These are phyloP conservation scores for Cicer arietinum DNA, from an alignment of 306 rosid species.

Conservation along the genomic window DNA sequence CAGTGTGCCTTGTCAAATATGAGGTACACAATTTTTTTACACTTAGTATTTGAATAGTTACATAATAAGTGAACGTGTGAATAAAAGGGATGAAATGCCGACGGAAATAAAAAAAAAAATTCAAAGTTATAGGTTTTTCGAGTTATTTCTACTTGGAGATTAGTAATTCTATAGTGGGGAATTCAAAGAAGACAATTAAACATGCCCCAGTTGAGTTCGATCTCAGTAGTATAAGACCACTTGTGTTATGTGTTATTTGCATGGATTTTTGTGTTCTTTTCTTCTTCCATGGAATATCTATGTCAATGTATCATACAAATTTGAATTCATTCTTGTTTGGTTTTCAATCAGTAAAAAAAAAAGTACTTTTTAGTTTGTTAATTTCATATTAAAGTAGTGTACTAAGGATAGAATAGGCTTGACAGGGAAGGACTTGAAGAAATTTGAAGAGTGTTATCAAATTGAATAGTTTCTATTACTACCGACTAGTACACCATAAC, in stretches of 20 bases:
- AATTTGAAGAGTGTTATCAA: too few species aligned
- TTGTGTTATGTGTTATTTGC: background rate
- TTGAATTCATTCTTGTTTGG: constrained; percentile 1
- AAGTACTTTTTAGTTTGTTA: background rate
- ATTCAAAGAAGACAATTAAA: constrained; percentile 19
- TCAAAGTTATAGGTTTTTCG: background rate
- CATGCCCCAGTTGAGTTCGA: constrained; percentile 2
- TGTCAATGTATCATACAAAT: background rate
- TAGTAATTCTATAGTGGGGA: background rate
- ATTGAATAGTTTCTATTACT: too few species aligned
- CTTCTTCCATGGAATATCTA: background rate
- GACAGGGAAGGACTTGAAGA: background rate
- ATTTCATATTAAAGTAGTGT: background rate
- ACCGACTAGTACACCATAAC: constrained; percentile 3
- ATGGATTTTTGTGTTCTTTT: background rate
- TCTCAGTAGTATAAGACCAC: background rate
- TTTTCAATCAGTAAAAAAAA: background rate
- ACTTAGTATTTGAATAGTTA: too few species aligned
- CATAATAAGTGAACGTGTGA: too few species aligned
- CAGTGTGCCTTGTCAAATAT: too few species aligned
- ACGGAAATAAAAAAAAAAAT: background rate
- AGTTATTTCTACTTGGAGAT: constrained; percentile 11
- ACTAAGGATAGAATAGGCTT: background rate
- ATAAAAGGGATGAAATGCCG: too few species aligned
- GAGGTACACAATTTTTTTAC: too few species aligned